Conservation (phyloP, 2,329 filamentous ascomycete species). For the Byssoonygena ceratinophila region DNA sequence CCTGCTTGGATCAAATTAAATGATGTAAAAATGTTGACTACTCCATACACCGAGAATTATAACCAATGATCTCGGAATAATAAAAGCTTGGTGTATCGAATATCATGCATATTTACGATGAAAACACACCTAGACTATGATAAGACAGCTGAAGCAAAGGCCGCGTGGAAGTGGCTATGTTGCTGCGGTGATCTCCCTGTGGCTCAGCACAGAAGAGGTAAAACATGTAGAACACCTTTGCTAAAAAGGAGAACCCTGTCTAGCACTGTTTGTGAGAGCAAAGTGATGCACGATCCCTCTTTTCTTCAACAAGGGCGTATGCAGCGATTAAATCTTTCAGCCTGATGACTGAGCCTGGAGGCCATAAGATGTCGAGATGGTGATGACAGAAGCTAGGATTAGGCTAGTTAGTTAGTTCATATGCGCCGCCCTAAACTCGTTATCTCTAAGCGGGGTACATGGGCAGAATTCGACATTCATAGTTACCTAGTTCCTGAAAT, state of each 20-base stretch:
- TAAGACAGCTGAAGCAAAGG: not conserved
- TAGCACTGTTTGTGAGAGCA: not conserved
- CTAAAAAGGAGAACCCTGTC: not conserved
- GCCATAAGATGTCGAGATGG: too few species aligned
- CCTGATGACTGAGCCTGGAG: not conserved
- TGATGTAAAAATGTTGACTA: too few species aligned
- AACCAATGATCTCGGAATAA: too few species aligned
- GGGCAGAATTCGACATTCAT: too few species aligned
- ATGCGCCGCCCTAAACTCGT: too few species aligned
- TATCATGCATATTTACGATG: not conserved
- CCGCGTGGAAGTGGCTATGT: constrained; percentile 9
- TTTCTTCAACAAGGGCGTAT: not conserved
- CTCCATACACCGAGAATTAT: too few species aligned
- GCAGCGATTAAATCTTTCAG: not conserved
- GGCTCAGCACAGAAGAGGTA: not conserved
- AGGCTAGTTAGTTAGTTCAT: not conserved
- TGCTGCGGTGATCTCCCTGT: not conserved
- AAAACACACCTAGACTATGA: not conserved
- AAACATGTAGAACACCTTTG: not conserved
- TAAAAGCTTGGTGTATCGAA: too few species aligned
- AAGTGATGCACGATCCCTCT: too few species aligned
- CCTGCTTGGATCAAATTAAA: too few species aligned
- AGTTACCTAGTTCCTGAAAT: not conserved
- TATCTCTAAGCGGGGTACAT: constrained; percentile 1
- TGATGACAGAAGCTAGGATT: too few species aligned